Percentiles rank a stretch among this genome's conserved stretches.
phyloP scores from a whole-genome alignment of 371 early-diverging fungal genomes.

The Mucor ambiguus region DNA sequence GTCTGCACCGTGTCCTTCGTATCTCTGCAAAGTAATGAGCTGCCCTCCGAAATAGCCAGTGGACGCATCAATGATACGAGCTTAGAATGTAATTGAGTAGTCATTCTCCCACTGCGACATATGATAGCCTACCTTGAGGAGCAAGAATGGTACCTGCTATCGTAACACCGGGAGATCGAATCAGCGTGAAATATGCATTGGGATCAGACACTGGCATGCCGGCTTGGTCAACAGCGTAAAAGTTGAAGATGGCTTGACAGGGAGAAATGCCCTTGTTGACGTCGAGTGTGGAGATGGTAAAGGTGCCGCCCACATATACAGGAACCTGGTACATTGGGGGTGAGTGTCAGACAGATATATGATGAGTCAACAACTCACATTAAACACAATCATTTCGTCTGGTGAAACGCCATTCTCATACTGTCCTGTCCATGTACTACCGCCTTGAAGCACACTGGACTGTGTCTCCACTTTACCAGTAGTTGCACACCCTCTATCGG shows the following conservation, averaged over 20 bases:
- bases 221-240: constrained; percentile 1
- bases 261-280: constrained; percentile 5
- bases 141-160: constrained; percentile 1
- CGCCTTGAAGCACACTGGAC: background rate
- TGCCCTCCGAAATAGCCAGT: constrained; percentile 8
- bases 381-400: constrained; percentile 9
- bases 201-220: background rate
- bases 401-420: background rate
- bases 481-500: background rate
- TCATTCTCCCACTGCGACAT: background rate
- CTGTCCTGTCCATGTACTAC: background rate
- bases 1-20: constrained; percentile 4
- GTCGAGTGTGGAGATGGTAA: constrained; percentile 2
- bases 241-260: constrained; percentile 2
- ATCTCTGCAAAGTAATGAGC: background rate
- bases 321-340: too few species aligned
- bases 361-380: background rate
- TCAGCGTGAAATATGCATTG: background rate
- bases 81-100: background rate
- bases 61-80: background rate
- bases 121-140: constrained; percentile 1
- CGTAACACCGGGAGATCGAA: constrained; percentile 4
- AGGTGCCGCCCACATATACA: background rate
- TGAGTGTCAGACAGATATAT: background rate
- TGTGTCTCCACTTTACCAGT: background rate